Conservation (phyloP, 768 basidiomycete genomes). For the Russula virescens region DNA sequence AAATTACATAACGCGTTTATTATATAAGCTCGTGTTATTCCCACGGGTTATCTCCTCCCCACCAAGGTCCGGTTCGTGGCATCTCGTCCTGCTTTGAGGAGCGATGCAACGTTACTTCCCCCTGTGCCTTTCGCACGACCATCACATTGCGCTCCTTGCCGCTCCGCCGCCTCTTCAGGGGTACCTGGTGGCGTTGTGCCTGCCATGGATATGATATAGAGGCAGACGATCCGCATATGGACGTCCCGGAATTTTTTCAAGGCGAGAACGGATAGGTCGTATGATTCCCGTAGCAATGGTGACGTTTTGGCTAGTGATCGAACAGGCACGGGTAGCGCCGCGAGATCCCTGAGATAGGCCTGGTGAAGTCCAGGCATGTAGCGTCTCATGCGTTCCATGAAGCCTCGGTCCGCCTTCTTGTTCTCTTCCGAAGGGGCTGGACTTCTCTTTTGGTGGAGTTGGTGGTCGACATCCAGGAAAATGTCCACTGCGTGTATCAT, state of each 20-base stretch:
- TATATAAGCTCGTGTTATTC: slow-evolving; percentile 2
- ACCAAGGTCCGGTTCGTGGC: slow-evolving; percentile 67
- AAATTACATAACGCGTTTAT: neutral
- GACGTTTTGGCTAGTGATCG: slow-evolving; percentile 55
- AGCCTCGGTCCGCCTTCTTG: slow-evolving; percentile 62
- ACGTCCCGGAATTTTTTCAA: slow-evolving; percentile 79
- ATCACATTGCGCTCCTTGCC: slow-evolving; percentile 26
- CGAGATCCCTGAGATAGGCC: slow-evolving; percentile 70
- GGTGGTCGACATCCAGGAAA: slow-evolving; percentile 86
- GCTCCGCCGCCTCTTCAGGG: slow-evolving; percentile 43
- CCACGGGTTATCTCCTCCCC: slow-evolving; percentile 32
- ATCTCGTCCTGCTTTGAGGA: slow-evolving; percentile 87
- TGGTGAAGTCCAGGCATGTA: slow-evolving; percentile 96
- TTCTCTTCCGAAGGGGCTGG: slow-evolving; percentile 62
- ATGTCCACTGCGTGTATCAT: slow-evolving; percentile 83
- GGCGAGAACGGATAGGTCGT: slow-evolving; percentile 71
- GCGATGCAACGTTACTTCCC: slow-evolving; percentile 73
- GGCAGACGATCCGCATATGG: slow-evolving; percentile 84
- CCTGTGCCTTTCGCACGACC: slow-evolving; percentile 79
- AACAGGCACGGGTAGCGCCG: slow-evolving; percentile 51
- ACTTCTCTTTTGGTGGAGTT: slow-evolving; percentile 62
- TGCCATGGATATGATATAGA: slow-evolving; percentile 86
- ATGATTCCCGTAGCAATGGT: slow-evolving; percentile 61
- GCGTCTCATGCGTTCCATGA: slow-evolving; percentile 89
- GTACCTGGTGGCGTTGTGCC: slow-evolving; percentile 52